Base-by-base conservation (phyloP, 768 basidiomycete genomes). In the Macrolepiota albuminosa region DNA sequence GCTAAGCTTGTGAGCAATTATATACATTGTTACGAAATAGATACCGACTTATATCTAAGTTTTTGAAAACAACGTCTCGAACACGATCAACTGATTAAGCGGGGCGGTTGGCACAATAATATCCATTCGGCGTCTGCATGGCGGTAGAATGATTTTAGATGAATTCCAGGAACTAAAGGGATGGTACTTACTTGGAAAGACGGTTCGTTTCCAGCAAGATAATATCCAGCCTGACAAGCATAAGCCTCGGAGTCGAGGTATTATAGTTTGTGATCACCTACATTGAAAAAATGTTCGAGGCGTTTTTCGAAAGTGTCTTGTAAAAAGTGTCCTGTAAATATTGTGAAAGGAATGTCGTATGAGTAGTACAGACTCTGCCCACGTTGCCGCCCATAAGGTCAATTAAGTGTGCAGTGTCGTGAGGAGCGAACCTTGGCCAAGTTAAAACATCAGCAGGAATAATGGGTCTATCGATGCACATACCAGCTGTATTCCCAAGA, bases 401-500 rank as follows among this genome's bases (percentile, higher is more conserved):
- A 39, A 89, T 77, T 50, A 89, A 74, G 56, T 87, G 76, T 2
- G 84, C 85, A 0, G 83, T 87, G 60, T 89, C 87, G 61, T 88
- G 86, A 7, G 86, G 87, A 6, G 79, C 85, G 71, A 81, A 87
- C 80, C 82, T 83, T 43, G 1, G 31, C 39, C 18, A 42, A 29
- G 26, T 24, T 37, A 16, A 8, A 16, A 40, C 11, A n/a, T 10
- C 18, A 24, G 8, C 6, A 29, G 2, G 14, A 10, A 40, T 11
- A 11, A 18, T 4, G 36, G 5, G 13, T 39, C n/a, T 31, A 45
- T 46, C 21, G 10, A 29, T 31, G 71, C 3, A 68, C 83, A 61
- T 68, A 86, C 84, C 81, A 88, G 63, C 83, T 85, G 68, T 88
- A 88, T 68, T 87, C 86, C 85, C 86, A 87, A 36, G 84, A 84